Conservation (phyloP, 1,284 basidiomycete genomes). For the Trichosporon sp. region DNA sequence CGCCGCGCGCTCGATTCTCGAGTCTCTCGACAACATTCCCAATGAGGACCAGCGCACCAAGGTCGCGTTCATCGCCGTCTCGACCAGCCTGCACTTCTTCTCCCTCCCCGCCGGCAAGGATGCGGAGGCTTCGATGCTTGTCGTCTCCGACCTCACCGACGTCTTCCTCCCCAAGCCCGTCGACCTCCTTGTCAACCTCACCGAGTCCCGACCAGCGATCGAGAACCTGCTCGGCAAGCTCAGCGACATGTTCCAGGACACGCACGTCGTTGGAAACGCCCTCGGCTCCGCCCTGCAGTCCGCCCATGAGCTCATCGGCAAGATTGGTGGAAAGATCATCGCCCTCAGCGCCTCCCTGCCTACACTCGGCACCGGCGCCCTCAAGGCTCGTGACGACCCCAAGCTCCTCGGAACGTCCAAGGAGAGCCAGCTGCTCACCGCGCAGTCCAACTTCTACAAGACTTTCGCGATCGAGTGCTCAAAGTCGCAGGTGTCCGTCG, state of each 20-base stretch:
- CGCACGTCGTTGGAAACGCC: conserved; percentile 84
- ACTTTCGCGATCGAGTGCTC: conserved; percentile 99
- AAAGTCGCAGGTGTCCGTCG: conserved; percentile 92
- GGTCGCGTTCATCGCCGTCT: conserved; percentile 87
- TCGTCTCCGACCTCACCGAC: conserved; percentile 93
- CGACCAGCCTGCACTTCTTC: conserved; percentile 94
- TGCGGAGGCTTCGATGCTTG: conserved; percentile 89
- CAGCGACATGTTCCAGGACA: conserved; percentile 95
- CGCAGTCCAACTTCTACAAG: conserved; percentile 94
- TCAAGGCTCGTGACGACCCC: conserved; percentile 94
- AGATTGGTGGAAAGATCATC: conserved; percentile 93
- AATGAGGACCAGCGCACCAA: conserved; percentile 92
- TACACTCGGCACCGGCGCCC: conserved; percentile 78
- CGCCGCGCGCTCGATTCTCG: conserved; percentile 89
- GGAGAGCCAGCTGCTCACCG: conserved; percentile 81
- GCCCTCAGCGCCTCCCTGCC: conserved; percentile 85
- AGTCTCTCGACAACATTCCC: conserved; percentile 90
- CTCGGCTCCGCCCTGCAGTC: conserved; percentile 94
- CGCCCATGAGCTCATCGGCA: conserved; percentile 88
- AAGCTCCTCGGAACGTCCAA: conserved; percentile 94
- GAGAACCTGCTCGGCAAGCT: conserved; percentile 78
- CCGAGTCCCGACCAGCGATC: conserved; percentile 74
- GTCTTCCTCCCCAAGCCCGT: conserved; percentile 96
- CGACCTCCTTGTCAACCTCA: conserved; percentile 89
- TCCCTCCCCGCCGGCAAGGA: conserved; percentile 68